Evolutionary conservation across 1,139 yeast species (phyloP).

Genomic region (Yamadazyma sp.): DNA sequence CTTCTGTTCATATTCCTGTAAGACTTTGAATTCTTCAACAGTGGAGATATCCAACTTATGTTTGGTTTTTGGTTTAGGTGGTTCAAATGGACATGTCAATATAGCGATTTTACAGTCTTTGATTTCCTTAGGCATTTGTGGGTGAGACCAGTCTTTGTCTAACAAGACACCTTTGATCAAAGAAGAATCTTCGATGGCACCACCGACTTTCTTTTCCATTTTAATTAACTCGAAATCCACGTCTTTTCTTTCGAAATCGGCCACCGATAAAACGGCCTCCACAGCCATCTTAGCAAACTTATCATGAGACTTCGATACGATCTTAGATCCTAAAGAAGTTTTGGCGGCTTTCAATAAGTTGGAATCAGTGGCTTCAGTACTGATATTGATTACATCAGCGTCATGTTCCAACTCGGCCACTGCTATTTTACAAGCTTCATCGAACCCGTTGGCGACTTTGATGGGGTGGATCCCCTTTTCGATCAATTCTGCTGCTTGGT

Average conservation of each 20-base stretch:
- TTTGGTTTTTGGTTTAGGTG: constrained; percentile 98
- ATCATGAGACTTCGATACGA: constrained; percentile 91
- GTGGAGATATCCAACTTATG: constrained; percentile 91
- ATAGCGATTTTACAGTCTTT: constrained; percentile 88
- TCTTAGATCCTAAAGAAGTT: constrained; percentile 93
- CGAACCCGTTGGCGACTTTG: constrained; percentile 95
- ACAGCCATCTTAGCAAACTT: constrained; percentile 97
- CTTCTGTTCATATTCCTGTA: constrained; percentile 89
- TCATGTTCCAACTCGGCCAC: constrained; percentile 70
- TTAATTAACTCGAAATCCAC: constrained; percentile 96
- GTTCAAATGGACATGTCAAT: constrained; percentile 97
- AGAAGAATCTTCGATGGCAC: constrained; percentile 80
- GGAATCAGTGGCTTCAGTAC: constrained; percentile 46
- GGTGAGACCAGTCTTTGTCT: constrained; percentile 97
- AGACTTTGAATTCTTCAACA: constrained; percentile 87
- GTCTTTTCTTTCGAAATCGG: constrained; percentile 87
- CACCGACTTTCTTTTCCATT: constrained; percentile 95
- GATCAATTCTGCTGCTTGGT: constrained; percentile 90
- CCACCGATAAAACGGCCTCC: constrained; percentile 90
- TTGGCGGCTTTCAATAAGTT: constrained; percentile 85
- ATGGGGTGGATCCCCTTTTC: constrained; percentile 98
- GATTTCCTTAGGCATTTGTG: constrained; percentile 90
- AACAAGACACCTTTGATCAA: constrained; percentile 88
- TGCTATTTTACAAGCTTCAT: constrained; percentile 94
- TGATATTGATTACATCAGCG: constrained; percentile 61